Evolutionary conservation across 2,329 filamentous ascomycete genomes (phyloP).

Genomic region (Claviceps cyperi): DNA sequence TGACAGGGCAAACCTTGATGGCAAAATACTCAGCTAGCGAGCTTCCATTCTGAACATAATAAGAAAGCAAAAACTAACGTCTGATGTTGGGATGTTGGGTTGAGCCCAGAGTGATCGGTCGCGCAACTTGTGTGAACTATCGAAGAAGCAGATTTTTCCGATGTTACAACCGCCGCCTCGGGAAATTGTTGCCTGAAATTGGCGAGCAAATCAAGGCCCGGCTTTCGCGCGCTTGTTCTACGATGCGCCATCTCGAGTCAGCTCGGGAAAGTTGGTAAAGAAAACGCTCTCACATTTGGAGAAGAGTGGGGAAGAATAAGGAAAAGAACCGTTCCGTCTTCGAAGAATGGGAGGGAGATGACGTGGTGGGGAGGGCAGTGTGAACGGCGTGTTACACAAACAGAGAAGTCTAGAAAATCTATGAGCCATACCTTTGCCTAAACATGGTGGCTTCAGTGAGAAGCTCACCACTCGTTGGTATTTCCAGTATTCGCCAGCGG

Average conservation of each 20-base stretch:
- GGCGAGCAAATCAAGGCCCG: slow-evolving; percentile 65
- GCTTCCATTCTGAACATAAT: not conserved
- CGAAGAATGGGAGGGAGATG: not conserved
- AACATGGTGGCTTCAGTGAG: slow-evolving; percentile 7
- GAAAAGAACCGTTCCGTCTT: not conserved
- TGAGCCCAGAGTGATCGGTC: slow-evolving; percentile 12
- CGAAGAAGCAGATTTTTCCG: slow-evolving; percentile 27
- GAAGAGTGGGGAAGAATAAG: not conserved
- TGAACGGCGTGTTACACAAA: not conserved
- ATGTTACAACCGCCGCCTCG: slow-evolving; percentile 45
- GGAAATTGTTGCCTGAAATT: slow-evolving; percentile 75
- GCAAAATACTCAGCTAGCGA: not conserved
- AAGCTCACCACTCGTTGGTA: not conserved
- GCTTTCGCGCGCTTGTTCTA: slow-evolving; percentile 67
- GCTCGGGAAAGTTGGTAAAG: not conserved
- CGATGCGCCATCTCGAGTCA: slow-evolving; percentile 2
- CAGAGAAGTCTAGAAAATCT: not conserved
- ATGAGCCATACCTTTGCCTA: slow-evolving; percentile 7
- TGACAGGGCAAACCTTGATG: not conserved
- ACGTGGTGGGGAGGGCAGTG: not conserved
- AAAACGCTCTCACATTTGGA: not conserved
- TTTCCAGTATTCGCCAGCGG: not conserved
- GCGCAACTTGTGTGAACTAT: slow-evolving; percentile 20
- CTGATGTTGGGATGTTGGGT: slow-evolving; percentile 11
- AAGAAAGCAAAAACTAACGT: slow-evolving; percentile 12